A percentile compares a stretch with the other conserved stretches of the same genome.
Evolutionary conservation across 164 flowering plant species (phyloP).

Genomic region (Umbilicus rupestris): DNA sequence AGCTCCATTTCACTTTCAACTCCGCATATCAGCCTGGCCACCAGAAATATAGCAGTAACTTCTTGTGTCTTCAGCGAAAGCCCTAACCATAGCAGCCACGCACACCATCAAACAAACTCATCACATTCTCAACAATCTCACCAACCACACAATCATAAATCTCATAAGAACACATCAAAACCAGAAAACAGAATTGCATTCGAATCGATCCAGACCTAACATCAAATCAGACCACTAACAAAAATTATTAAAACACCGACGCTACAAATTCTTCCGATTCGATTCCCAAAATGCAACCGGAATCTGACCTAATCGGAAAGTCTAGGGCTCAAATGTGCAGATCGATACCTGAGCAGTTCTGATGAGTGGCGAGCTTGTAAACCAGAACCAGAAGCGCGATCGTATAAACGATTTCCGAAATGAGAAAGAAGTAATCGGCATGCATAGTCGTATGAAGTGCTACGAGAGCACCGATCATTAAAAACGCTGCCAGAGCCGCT

Average conservation of each 20-base stretch:
- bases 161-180: no score
- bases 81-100: not conserved
- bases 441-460: slow-evolving; percentile 29
- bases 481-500: slow-evolving; percentile 22
- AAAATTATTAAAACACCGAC: no score
- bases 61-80: slow-evolving; percentile 12
- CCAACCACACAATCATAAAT: not conserved
- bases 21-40: not conserved
- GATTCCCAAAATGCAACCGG: not conserved
- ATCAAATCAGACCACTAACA: no score
- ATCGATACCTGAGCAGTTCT: slow-evolving; percentile 10
- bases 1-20: not conserved
- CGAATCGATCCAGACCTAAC: no score
- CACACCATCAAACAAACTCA: no score
- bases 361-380: slow-evolving; percentile 7
- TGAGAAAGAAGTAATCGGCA: slow-evolving; percentile 39
- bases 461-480: slow-evolving; percentile 22
- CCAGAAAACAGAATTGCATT: no score
- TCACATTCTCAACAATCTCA: not conserved
- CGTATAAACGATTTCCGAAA: slow-evolving; percentile 16
- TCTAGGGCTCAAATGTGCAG: no score
- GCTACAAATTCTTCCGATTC: no score
- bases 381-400: slow-evolving; percentile 6
- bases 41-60: slow-evolving; percentile 3
- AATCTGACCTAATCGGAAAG: no score